Conservation (phyloP, 805 yeast species). For the Candida nitratophila region DNA sequence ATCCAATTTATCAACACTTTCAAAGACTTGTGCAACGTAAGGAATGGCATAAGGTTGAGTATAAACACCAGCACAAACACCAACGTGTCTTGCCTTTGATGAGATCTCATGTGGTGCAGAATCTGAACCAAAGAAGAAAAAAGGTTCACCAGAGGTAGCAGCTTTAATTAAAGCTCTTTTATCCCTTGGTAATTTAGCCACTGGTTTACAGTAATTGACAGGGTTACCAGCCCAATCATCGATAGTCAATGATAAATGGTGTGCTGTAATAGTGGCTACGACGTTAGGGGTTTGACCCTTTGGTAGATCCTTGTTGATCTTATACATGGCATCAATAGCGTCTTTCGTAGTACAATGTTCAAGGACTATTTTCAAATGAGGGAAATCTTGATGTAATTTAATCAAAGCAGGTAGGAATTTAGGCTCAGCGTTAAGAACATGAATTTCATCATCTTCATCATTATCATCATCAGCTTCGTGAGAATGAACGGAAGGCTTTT, state of each 20-base stretch:
- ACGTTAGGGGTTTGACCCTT: constrained; percentile 42
- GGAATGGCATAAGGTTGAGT: constrained; percentile 80
- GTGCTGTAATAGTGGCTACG: constrained; percentile 94
- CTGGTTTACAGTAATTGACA: constrained; percentile 94
- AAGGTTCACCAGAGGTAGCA: constrained; percentile 86
- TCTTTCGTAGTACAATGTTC: constrained; percentile 94
- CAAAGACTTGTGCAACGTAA: constrained; percentile 85
- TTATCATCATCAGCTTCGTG: constrained; percentile 15
- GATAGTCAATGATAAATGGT: constrained; percentile 80
- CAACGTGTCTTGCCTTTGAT: constrained; percentile 66
- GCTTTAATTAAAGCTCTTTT: constrained; percentile 75
- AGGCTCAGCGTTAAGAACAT: constrained; percentile 91
- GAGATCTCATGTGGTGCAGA: constrained; percentile 94
- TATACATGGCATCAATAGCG: constrained; percentile 71
- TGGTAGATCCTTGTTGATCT: constrained; percentile 44
- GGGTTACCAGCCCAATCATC: constrained; percentile 98
- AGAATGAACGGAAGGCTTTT: constrained; percentile 60
- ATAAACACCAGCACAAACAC: constrained; percentile 97
- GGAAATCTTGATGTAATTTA: constrained; percentile 76
- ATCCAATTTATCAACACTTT: constrained; percentile 52
- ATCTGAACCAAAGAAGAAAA: constrained; percentile 94
- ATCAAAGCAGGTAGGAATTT: constrained; percentile 82
- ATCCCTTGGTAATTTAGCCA: constrained; percentile 87
- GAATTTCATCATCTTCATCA: constrained; percentile 57
- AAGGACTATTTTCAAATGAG: constrained; percentile 74